These are phyloP conservation scores for Nemania sp. DNA, from an alignment of 2,329 filamentous ascomycete genomes.

Conservation along the genomic window DNA sequence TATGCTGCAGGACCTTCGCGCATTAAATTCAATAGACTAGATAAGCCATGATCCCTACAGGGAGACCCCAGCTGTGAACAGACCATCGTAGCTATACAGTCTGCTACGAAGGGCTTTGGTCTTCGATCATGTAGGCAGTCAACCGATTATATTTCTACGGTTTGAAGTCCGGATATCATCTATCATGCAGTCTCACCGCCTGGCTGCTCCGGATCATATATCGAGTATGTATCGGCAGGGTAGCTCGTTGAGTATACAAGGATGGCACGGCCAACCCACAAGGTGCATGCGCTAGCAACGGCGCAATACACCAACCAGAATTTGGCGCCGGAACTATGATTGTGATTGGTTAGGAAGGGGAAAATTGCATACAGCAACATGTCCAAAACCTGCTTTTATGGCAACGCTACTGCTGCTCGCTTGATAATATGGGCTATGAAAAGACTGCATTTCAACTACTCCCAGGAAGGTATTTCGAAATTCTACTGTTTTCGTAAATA, in stretches of 20 bases:
- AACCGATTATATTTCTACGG: too few species aligned
- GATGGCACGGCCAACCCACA: constrained; percentile 16
- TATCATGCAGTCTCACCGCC: too few species aligned
- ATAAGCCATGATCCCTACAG: background rate
- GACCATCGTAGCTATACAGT: background rate
- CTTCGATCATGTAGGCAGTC: too few species aligned
- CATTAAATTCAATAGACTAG: background rate
- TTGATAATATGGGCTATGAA: background rate
- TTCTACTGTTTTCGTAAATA: too few species aligned
- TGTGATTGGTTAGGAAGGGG: constrained; percentile 4
- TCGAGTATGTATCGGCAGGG: background rate
- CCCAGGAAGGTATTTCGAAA: too few species aligned
- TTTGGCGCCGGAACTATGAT: background rate
- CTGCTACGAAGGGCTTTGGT: too few species aligned
- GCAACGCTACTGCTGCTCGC: background rate
- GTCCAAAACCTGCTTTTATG: background rate
- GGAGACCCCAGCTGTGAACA: too few species aligned
- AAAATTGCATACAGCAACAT: background rate
- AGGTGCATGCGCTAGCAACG: constrained; percentile 9
- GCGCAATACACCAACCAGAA: constrained; percentile 10
- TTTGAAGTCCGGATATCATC: too few species aligned
- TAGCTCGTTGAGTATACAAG: constrained; percentile 10
- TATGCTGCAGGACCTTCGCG: background rate
- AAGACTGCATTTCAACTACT: too few species aligned
- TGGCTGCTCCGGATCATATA: background rate